phyloP scores from a whole-genome alignment of 805 yeast genomes.

The Pichia kluyveri region DNA sequence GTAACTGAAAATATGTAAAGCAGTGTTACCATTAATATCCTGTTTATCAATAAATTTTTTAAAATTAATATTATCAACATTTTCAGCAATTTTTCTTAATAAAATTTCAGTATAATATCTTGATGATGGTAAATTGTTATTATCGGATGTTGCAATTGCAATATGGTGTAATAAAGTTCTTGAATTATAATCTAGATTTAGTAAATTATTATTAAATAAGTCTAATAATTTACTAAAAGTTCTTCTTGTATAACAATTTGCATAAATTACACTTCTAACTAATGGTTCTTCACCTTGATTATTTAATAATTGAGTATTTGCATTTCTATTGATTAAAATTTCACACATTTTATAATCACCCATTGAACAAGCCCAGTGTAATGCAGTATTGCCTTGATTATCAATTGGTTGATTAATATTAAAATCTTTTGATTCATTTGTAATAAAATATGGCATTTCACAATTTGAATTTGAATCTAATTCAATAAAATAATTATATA shows the following conservation, averaged over 20 bases:
- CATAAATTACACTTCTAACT: conserved; percentile 75
- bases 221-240: conserved; percentile 75
- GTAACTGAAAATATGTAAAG: conserved; percentile 41
- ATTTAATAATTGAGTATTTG: conserved; percentile 51
- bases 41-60: conserved; percentile 48
- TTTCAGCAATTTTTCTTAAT: conserved; percentile 61
- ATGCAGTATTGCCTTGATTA: conserved; percentile 88
- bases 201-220: conserved; percentile 64
- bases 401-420: conserved; percentile 77
- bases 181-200: conserved; percentile 63
- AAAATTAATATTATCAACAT: conserved; percentile 48
- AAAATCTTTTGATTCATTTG: conserved; percentile 52
- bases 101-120: conserved; percentile 73
- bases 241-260: conserved; percentile 75
- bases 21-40: conserved; percentile 49
- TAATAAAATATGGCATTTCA: conserved; percentile 48
- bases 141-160: conserved; percentile 58
- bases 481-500: conserved; percentile 9
- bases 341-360: conserved; percentile 76
- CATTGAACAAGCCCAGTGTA: conserved; percentile 98
- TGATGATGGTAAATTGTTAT: conserved; percentile 67
- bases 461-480: conserved; percentile 22
- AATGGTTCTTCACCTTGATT: conserved; percentile 80
- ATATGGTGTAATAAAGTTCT: conserved; percentile 84
- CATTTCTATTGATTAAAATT: conserved; percentile 66